Evolutionary conservation across 1,284 basidiomycete genomes (phyloP).

Genomic region (Sanguinoderma infundibulare): DNA sequence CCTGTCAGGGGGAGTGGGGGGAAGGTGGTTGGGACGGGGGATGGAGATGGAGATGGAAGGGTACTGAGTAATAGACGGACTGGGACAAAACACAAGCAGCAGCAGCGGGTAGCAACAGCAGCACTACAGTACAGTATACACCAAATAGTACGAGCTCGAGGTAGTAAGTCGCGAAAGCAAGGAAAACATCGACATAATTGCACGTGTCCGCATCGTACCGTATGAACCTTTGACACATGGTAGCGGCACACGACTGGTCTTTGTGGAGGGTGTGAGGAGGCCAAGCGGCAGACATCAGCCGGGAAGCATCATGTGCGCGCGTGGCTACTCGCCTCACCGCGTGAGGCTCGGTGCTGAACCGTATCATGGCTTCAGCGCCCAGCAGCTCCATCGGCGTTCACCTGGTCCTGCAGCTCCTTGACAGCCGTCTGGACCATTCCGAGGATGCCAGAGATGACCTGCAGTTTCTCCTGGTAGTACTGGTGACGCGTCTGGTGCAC

Average conservation of each 20-base stretch:
- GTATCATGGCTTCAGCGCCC: conserved; percentile 12
- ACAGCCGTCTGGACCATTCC: conserved; percentile 28
- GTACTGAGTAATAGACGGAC: conserved; percentile 3
- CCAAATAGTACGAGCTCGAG: conserved; percentile 20
- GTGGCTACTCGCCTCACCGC: neutral
- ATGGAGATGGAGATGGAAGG: neutral
- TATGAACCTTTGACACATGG: neutral
- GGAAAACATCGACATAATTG: conserved; percentile 26
- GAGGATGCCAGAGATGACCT: conserved; percentile 26
- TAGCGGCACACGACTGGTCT: neutral
- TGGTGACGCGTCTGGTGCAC: conserved; percentile 12
- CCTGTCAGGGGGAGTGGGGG: neutral
- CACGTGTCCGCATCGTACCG: conserved; percentile 11
- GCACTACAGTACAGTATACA: conserved; percentile 30
- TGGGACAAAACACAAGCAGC: conserved; percentile 17
- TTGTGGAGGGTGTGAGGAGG: neutral
- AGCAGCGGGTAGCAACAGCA: conserved; percentile 12
- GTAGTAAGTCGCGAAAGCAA: conserved; percentile 24
- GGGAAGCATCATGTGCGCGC: neutral
- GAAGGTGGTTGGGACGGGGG: neutral
- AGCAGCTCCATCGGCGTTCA: conserved; percentile 16
- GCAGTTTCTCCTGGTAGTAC: conserved; percentile 24
- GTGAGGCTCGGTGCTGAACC: neutral
- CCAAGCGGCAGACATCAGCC: neutral
- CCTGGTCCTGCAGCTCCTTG: conserved; percentile 26